These are phyloP conservation scores for Leccinellum albellum DNA, from an alignment of 768 basidiomycete species.

Conservation along the genomic window DNA sequence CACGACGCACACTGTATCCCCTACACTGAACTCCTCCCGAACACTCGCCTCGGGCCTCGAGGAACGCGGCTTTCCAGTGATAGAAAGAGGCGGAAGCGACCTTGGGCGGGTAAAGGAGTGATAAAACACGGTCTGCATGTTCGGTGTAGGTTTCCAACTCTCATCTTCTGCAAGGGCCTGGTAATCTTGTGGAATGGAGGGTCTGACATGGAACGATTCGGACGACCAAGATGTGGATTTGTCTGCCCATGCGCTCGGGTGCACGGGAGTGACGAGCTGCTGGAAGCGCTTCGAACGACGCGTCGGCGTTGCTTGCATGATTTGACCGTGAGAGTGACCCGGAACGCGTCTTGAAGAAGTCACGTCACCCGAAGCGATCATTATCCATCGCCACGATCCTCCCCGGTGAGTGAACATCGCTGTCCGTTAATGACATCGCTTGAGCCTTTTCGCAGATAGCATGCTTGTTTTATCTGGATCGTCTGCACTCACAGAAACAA, in stretches of 20 bases:
- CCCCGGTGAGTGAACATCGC: slow-evolving; percentile 13
- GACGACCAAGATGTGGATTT: slow-evolving; percentile 27
- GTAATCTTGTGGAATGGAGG: slow-evolving; percentile 25
- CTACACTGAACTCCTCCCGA: slow-evolving; percentile 45
- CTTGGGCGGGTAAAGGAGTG: slow-evolving; percentile 25
- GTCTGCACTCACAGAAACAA: slow-evolving; percentile 69
- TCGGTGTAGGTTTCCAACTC: slow-evolving; percentile 16
- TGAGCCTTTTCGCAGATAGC: slow-evolving; percentile 6
- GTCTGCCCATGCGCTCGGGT: slow-evolving; percentile 26
- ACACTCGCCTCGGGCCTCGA: slow-evolving; percentile 5
- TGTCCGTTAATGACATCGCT: not conserved
- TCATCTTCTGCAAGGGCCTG: slow-evolving; percentile 26
- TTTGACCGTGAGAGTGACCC: not conserved
- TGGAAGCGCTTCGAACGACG: slow-evolving; percentile 37
- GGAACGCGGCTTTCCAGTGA: slow-evolving; percentile 11
- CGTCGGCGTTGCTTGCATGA: slow-evolving; percentile 25
- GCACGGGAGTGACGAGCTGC: slow-evolving; percentile 29
- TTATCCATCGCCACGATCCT: slow-evolving; percentile 6
- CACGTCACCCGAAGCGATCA: not conserved
- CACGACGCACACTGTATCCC: slow-evolving; percentile 65
- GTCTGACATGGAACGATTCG: slow-evolving; percentile 20
- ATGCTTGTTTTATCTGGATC: slow-evolving; percentile 82
- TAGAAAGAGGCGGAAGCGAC: slow-evolving; percentile 13
- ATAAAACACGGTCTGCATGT: slow-evolving; percentile 28
- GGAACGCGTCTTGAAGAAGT: not conserved